Percentiles rank a stretch among this genome's conserved stretches.
phyloP scores from a whole-genome alignment of 495 filamentous ascomycete species.

The Penicillium maclennaniae region DNA sequence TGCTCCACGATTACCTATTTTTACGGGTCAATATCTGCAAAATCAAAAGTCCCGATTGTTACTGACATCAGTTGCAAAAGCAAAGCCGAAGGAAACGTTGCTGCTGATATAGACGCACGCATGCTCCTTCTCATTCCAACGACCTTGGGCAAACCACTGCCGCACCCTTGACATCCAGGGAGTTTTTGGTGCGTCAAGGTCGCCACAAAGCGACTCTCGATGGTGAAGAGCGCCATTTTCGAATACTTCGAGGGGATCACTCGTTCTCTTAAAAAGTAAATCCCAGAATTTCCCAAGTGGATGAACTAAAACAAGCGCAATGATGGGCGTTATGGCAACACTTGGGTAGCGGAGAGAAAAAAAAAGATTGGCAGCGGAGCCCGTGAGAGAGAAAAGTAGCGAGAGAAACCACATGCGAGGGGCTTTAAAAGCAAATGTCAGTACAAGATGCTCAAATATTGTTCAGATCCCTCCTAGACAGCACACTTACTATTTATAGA shows the following conservation, averaged over 20 bases:
- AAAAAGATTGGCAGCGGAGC: conserved; percentile 80
- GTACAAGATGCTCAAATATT: not conserved
- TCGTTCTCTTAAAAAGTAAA: conserved; percentile 54
- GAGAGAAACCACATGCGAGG: conserved; percentile 84
- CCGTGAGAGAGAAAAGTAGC: conserved; percentile 70
- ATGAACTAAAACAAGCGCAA: conserved; percentile 76
- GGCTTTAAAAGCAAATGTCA: conserved; percentile 22
- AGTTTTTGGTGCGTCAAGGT: conserved; percentile 9
- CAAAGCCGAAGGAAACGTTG: conserved; percentile 88
- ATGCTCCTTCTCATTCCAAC: conserved; percentile 85
- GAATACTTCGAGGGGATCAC: conserved; percentile 53
- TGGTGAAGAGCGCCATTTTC: conserved; percentile 36
- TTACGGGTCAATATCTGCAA: not conserved
- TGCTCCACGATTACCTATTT: conserved; percentile 69
- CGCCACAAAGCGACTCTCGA: conserved; percentile 14
- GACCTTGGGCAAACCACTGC: conserved; percentile 73
- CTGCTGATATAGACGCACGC: conserved; percentile 84
- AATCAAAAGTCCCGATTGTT: not conserved
- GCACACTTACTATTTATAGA: conserved; percentile 62
- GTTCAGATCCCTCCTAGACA: not conserved
- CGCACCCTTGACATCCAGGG: conserved; percentile 34
- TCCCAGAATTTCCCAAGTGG: conserved; percentile 79
- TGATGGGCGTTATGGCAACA: conserved; percentile 79
- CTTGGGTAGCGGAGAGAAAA: conserved; percentile 83
- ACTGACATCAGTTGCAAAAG: conserved; percentile 58